Base-by-base conservation (phyloP, 805 yeast genomes). In the Isabelozyma heimii region DNA sequence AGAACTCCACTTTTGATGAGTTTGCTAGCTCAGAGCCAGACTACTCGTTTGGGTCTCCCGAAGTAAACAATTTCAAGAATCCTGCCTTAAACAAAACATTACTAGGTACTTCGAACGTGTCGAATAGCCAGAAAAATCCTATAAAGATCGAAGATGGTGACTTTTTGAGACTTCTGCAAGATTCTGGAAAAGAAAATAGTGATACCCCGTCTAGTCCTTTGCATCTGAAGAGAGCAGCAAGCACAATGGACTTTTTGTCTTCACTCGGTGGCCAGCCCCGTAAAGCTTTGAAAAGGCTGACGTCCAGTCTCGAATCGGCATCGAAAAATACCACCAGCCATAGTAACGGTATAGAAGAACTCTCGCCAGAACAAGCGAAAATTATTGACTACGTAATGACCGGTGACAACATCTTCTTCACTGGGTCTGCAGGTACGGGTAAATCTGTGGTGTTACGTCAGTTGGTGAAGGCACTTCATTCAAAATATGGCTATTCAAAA, bases 371-470 rank as follows among this genome's bases (percentile, higher is more conserved):
- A 48, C 86, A 81, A 61, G n/a, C 35, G 10, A 30, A 8, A 30
- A 30, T 30, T 3, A 30, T 30, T 30, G 37, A 53, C 5, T 55
- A 59, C 16, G 81, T 88, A 6, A 54, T 87, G 7, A 75, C 76
- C 17, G 73, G 77, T 2, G 58, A 69, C 41, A 86, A 79, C 52
- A 74, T 88, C 1, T 88, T 88, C 55, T 87, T 83, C 58, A 87
- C 95, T 0, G 96, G 96, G 47, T 80, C 88, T 52, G 95, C 95
- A 0, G 96, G 96, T 67, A 88, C 96, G 1, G 96, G 96, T 69
- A 88, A 88, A 62, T 87, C 95, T 2, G 83, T 83, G 16, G 77
- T 88, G 5, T 65, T 88, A 24, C 67, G 82, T 45, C 82, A 84
- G 38, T 70, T 94, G 26, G 90, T 94, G 16, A 61, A 69, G 15